Conservation (phyloP, 345 rosid species). For the Eucalyptus camaldulensis region DNA sequence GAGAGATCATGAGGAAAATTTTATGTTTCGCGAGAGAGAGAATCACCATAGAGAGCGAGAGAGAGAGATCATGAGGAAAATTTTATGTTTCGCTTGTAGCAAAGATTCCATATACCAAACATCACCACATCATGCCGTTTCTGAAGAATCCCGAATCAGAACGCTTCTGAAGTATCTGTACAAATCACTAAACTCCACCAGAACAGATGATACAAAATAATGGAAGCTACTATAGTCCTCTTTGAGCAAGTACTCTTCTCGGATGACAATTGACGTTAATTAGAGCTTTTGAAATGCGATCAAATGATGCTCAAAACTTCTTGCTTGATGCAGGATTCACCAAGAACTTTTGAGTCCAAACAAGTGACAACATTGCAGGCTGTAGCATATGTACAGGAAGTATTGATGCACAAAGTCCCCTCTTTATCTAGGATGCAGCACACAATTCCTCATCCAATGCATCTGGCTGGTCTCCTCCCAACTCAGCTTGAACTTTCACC, state of each 20-base stretch:
- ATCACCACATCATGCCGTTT: not conserved
- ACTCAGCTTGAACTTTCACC: constrained; percentile 7
- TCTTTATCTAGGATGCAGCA: not conserved
- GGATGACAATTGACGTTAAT: not conserved
- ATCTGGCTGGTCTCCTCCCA: constrained; percentile 2
- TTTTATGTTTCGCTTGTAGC: not conserved
- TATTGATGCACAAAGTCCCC: not conserved
- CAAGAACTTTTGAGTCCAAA: not conserved
- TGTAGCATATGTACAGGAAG: not conserved
- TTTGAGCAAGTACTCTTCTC: not conserved
- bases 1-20: not conserved
- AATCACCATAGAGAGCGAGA: not conserved
- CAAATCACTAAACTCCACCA: not conserved
- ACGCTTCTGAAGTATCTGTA: not conserved
- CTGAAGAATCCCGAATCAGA: not conserved
- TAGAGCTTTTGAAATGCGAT: not conserved
- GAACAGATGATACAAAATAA: not conserved
- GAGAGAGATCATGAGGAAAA: not conserved
- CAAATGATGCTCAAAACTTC: not conserved
- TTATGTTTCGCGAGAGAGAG: not conserved
- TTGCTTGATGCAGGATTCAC: fast-evolving
- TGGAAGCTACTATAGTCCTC: not conserved
- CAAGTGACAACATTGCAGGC: not conserved
- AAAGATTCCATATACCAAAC: not conserved
- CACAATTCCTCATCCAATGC: not conserved